A percentile compares a stretch with the other conserved stretches of the same genome.
Evolutionary conservation across 2,329 filamentous ascomycete genomes (phyloP).

Genomic region (Verticillium klebahnii): DNA sequence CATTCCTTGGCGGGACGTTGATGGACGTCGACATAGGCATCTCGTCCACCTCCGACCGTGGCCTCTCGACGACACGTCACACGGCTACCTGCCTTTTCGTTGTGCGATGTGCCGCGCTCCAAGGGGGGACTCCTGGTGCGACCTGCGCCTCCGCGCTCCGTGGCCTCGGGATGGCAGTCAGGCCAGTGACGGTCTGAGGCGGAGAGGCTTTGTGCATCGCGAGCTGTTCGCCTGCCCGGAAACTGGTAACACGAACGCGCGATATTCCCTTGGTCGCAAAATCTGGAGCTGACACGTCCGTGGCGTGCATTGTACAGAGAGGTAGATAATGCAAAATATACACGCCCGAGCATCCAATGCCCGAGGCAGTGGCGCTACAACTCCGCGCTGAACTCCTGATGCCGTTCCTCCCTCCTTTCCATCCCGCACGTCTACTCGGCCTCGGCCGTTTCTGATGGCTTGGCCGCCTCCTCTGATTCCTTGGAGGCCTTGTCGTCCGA

Average conservation of each 20-base stretch:
- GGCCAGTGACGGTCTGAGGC: too few species aligned
- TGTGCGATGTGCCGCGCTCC: too few species aligned
- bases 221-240: too few species aligned
- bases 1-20: background rate
- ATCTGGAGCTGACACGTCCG: background rate
- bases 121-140: too few species aligned
- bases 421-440: background rate
- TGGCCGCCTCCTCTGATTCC: conserved; percentile 5
- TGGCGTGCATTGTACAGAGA: background rate
- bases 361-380: background rate
- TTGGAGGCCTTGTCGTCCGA: conserved; percentile 13
- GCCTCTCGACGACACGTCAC: background rate
- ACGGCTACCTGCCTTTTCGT: background rate
- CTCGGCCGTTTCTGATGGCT: background rate
- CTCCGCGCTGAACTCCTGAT: background rate
- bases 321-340: background rate
- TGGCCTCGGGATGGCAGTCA: too few species aligned
- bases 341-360: background rate
- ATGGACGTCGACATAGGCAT: background rate
- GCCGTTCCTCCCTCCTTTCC: conserved; percentile 1
- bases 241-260: too few species aligned
- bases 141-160: too few species aligned
- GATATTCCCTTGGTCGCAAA: background rate
- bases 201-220: too few species aligned
- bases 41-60: background rate